Conservation (phyloP, 2,329 filamentous ascomycete genomes). For the Fusarium sp. region DNA sequence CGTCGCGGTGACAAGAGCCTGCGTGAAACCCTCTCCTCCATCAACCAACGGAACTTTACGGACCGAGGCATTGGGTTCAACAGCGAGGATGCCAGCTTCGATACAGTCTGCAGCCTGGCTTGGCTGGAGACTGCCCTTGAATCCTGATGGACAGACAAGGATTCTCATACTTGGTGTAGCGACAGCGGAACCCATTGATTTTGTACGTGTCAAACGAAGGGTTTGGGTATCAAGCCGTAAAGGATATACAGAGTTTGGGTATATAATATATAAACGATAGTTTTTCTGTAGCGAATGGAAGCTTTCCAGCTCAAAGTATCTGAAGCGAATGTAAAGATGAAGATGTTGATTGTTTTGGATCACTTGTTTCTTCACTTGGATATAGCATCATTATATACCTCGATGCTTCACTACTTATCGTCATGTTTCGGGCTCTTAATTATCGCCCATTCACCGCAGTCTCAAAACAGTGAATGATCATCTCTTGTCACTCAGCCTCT, state of each 20-base stretch:
- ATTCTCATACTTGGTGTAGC: constrained; percentile 47
- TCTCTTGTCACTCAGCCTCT: constrained; percentile 28
- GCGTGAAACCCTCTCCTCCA: constrained; percentile 65
- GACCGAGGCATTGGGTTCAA: constrained; percentile 56
- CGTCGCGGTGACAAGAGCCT: constrained; percentile 59
- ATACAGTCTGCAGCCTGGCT: constrained; percentile 64
- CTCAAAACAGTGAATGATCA: too few species aligned
- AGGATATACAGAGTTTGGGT: background rate
- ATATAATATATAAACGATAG: background rate
- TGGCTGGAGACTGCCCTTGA: constrained; percentile 65
- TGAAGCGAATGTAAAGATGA: constrained; percentile 34
- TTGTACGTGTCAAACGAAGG: background rate
- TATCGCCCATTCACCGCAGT: background rate
- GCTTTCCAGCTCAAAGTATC: background rate
- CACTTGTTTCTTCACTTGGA: background rate
- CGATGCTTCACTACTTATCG: too few species aligned
- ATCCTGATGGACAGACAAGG: constrained; percentile 65
- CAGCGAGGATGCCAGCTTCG: constrained; percentile 60
- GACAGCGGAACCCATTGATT: background rate
- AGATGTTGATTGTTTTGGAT: background rate
- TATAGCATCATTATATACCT: constrained; percentile 25
- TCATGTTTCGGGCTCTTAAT: background rate
- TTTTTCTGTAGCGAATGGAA: constrained; percentile 18
- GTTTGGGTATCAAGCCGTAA: fast-evolving
- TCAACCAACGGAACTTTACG: constrained; percentile 65